Evolutionary conservation across 805 yeast species (phyloP), one percentile per base, ranked within the genome.

Genomic region (Ogataea henricii): DNA sequence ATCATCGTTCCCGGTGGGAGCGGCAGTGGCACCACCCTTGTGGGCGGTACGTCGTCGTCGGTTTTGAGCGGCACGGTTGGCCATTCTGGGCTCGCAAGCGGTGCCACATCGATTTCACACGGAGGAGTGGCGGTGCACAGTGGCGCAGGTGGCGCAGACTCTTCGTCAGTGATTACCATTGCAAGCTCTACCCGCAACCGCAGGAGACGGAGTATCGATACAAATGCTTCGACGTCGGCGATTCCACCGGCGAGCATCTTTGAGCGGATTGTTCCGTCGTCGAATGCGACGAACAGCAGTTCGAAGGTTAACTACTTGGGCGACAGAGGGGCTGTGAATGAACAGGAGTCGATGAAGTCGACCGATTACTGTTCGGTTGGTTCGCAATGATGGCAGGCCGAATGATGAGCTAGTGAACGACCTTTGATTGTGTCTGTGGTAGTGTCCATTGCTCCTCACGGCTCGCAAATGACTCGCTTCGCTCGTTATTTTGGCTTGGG

Each of bases 161-260:
- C 67, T 1, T 60, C 67, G 0, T 64, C 69, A 2, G 64, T 67
- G 17, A 55, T 67, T 5, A 67, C 71, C 1, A 58, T 67, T 45
- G 70, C 70, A 1, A 60, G 66, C 30, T 64, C 68, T 2, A 63
- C 69, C 2, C 57, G 70, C 20, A 60, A 65, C 40, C 51, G 65
- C 38, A 52, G 69, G 47, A 51, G 70, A 29, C 48, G 69, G 17
- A 64, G 69, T 21, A 59, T 72, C 7, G 74, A 77, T 33, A 75
- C 79, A 22, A 83, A 81, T 54, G 79, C 87, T 17, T 79, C 86
- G 43, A 80, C 86, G 0, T 71, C 81, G 22, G 89, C 89, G 0
- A 83, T 85, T 14, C 81, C 89, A 1, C 89, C 90, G 0, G 85
- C 87, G n/a, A 79, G 86, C 53, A 81, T 84, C 8, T 68, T 82